phyloP scores from a whole-genome alignment of 2,329 filamentous ascomycete species.

The Dactylellina cionopaga region DNA sequence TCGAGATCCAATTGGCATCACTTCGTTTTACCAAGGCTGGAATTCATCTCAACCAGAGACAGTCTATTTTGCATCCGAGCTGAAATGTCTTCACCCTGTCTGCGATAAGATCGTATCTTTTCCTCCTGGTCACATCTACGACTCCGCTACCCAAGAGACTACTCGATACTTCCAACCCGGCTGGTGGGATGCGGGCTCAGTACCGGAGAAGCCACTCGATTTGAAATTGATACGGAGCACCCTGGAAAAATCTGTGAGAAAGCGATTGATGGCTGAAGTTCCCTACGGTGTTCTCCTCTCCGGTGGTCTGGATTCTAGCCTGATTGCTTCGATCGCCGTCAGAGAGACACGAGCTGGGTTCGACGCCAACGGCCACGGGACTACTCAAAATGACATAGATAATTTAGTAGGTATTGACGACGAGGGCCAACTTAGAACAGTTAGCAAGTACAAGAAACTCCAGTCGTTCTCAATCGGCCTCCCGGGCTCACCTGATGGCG shows the following conservation, averaged over 20 bases:
- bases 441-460: constrained; percentile 91
- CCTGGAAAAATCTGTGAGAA: constrained; percentile 90
- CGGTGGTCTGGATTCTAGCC: constrained; percentile 91
- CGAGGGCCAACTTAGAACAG: constrained; percentile 84
- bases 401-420: constrained; percentile 94
- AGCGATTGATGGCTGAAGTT: constrained; percentile 98
- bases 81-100: constrained; percentile 90
- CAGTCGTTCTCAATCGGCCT: constrained; percentile 99
- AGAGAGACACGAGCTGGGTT: constrained; percentile 82
- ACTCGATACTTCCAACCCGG: constrained; percentile 90
- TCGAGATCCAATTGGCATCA: constrained; percentile 95
- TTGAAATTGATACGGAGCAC: constrained; percentile 81
- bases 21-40: constrained; percentile 95
- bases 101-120: constrained; percentile 96
- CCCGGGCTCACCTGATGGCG: constrained; percentile 88
- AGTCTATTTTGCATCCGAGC: constrained; percentile 94
- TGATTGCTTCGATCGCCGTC: constrained; percentile 95
- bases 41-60: constrained; percentile 82
- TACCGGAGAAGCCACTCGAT: constrained; percentile 83
- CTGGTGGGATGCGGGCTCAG: constrained; percentile 85
- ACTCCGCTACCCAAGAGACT: constrained; percentile 86
- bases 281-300: constrained; percentile 96
- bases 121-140: constrained; percentile 94
- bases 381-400: constrained; percentile 66
- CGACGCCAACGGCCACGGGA: constrained; percentile 62